These are phyloP conservation scores for Suillus americanus DNA, from an alignment of 768 basidiomycete species.

Conservation along the genomic window DNA sequence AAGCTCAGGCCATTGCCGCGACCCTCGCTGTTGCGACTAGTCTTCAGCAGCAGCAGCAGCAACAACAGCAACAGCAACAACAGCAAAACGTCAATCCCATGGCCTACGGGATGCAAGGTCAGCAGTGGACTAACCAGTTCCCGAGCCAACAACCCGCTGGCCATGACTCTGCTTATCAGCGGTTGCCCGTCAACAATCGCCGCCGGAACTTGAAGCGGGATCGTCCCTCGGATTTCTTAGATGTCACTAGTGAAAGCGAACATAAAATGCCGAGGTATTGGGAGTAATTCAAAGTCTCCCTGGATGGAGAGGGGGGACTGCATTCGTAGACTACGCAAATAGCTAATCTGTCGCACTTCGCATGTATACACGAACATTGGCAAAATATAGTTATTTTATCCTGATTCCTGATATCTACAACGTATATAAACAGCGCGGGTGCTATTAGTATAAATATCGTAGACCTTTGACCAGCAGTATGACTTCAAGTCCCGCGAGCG, in stretches of 20 bases:
- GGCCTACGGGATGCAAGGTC: slow-evolving; percentile 44
- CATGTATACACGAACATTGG: slow-evolving; percentile 16
- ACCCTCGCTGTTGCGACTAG: slow-evolving; percentile 58
- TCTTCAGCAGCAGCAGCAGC: slow-evolving; percentile 53
- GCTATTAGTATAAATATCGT: neutral
- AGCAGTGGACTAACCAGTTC: slow-evolving; percentile 53
- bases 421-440: slow-evolving; percentile 6
- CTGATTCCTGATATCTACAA: neutral
- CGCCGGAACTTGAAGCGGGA: slow-evolving; percentile 78
- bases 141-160: slow-evolving; percentile 63
- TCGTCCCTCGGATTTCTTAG: slow-evolving; percentile 81
- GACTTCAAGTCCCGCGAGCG: neutral
- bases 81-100: slow-evolving; percentile 29
- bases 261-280: slow-evolving; percentile 72
- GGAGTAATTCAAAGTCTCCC: slow-evolving; percentile 47
- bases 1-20: slow-evolving; percentile 72
- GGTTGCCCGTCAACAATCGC: slow-evolving; percentile 79
- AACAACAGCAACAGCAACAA: slow-evolving; percentile 40
- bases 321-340: neutral
- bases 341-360: slow-evolving; percentile 1
- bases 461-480: neutral
- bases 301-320: neutral
- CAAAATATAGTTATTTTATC: slow-evolving; percentile 14
- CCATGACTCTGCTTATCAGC: slow-evolving; percentile 86
- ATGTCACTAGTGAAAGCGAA: slow-evolving; percentile 64